These are phyloP conservation scores for Colletotrichum somersetense DNA, from an alignment of 2,329 filamentous ascomycete species.

Conservation along the genomic window DNA sequence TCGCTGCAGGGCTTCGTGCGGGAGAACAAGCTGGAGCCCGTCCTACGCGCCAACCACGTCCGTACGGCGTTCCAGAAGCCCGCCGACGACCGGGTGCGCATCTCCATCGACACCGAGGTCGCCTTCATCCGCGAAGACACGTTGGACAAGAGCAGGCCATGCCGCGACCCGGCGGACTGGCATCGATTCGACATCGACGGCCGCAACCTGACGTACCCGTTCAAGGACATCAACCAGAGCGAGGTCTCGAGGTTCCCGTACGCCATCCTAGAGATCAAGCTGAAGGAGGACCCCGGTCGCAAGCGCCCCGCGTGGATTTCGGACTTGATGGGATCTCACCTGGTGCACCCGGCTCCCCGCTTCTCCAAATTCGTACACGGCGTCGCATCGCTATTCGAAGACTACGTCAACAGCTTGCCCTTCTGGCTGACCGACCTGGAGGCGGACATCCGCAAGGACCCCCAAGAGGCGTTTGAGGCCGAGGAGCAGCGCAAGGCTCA, in stretches of 20 bases:
- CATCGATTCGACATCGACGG: slow-evolving; percentile 92
- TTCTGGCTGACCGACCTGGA: slow-evolving; percentile 96
- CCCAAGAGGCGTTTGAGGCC: slow-evolving; percentile 88
- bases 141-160: slow-evolving; percentile 85
- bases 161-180: slow-evolving; percentile 89
- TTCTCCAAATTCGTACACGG: slow-evolving; percentile 99
- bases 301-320: slow-evolving; percentile 88
- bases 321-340: slow-evolving; percentile 91
- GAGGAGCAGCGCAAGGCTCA: slow-evolving; percentile 88
- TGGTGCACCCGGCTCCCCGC: slow-evolving; percentile 87
- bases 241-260: slow-evolving; percentile 93
- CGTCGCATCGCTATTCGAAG: slow-evolving; percentile 90
- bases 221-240: slow-evolving; percentile 86
- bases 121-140: slow-evolving; percentile 86
- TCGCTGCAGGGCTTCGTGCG: slow-evolving; percentile 86
- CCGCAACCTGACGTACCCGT: slow-evolving; percentile 85
- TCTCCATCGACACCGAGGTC: slow-evolving; percentile 93
- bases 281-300: slow-evolving; percentile 73
- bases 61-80: slow-evolving; percentile 98
- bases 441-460: slow-evolving; percentile 93
- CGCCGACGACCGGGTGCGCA: slow-evolving; percentile 87
- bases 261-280: slow-evolving; percentile 92
- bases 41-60: slow-evolving; percentile 91
- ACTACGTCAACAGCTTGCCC: slow-evolving; percentile 94
- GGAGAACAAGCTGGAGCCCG: slow-evolving; percentile 82